Evolutionary conservation across 2,329 filamentous ascomycete species (phyloP).

Genomic region (Fusarium torulosum): DNA sequence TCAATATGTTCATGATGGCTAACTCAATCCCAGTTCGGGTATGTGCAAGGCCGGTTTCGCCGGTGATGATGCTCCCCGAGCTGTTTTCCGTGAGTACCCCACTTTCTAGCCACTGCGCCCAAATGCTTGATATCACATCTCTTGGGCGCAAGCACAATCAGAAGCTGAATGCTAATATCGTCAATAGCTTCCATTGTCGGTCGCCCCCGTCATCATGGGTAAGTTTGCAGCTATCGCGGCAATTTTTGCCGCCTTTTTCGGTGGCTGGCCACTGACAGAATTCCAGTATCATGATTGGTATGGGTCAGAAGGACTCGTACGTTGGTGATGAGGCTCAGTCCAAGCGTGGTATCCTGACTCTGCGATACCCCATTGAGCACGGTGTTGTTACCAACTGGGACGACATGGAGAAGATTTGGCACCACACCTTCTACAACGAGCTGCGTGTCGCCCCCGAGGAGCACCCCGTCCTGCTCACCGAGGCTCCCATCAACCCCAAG

Average conservation of each 20-base stretch:
- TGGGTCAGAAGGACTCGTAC: conserved; percentile 99
- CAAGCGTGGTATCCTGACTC: conserved; percentile 99
- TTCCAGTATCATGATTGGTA: conserved; percentile 99
- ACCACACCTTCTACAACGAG: conserved; percentile 99
- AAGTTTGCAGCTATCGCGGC: conserved; percentile 63
- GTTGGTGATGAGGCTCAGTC: conserved; percentile 99
- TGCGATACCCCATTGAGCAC: conserved; percentile 99
- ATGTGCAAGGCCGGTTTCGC: conserved; percentile 99
- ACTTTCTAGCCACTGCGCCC: conserved; percentile 45
- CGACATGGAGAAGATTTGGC: conserved; percentile 99
- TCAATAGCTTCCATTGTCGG: conserved; percentile 95
- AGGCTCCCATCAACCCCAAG: conserved; percentile 99
- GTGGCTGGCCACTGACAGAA: conserved; percentile 29
- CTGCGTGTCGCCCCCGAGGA: conserved; percentile 99
- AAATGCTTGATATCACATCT: conserved; percentile 35
- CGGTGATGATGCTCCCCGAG: conserved; percentile 99
- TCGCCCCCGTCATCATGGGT: conserved; percentile 99
- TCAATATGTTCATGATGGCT: conserved; percentile 48
- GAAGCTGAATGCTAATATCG: conserved; percentile 53
- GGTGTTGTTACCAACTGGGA: conserved; percentile 99
- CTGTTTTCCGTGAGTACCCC: conserved; percentile 95
- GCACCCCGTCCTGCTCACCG: conserved; percentile 98
- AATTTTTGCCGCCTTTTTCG: conserved; percentile 29
- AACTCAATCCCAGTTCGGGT: conserved; percentile 82
- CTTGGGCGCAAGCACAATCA: conserved; percentile 23